Evolutionary conservation across 352 stramenopile genomes (phyloP).

Genomic region (Phytophthora pistaciae): DNA sequence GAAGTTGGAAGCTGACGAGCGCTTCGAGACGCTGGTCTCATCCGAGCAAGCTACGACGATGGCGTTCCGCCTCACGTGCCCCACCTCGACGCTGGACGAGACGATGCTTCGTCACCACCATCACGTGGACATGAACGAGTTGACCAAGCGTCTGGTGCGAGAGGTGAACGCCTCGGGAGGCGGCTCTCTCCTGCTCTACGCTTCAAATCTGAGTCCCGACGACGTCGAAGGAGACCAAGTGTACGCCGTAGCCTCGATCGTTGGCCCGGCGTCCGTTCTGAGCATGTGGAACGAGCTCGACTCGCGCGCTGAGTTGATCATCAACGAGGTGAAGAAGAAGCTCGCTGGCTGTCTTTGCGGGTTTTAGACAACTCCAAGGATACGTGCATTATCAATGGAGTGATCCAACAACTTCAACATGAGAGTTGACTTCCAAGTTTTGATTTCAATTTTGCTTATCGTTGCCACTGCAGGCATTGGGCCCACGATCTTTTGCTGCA

Average conservation of each 20-base stretch:
- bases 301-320: constrained; percentile 47
- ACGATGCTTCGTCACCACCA: constrained; percentile 79
- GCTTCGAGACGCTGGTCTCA: constrained; percentile 39
- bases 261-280: constrained; percentile 47
- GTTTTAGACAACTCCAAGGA: constrained; percentile 46
- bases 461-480: background rate
- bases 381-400: background rate
- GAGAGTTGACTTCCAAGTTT: constrained; percentile 4
- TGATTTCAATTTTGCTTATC: background rate
- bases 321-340: constrained; percentile 64
- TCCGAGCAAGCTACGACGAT: constrained; percentile 18
- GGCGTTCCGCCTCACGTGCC: constrained; percentile 63
- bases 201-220: constrained; percentile 11
- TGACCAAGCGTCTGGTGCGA: constrained; percentile 60
- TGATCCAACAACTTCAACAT: constrained; percentile 16
- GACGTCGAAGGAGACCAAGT: constrained; percentile 25
- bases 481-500: background rate
- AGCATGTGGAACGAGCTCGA: constrained; percentile 70
- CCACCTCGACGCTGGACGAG: constrained; percentile 57
- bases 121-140: constrained; percentile 79
- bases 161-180: constrained; percentile 68
- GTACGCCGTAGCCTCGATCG: constrained; percentile 55
- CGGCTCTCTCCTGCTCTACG: constrained; percentile 54
- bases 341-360: constrained; percentile 70
- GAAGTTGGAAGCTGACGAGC: constrained; percentile 51